Evolutionary conservation across 441 rosid species (phyloP), one percentile per base, ranked within the genome.

Genomic region (Eruca vesicaria): DNA sequence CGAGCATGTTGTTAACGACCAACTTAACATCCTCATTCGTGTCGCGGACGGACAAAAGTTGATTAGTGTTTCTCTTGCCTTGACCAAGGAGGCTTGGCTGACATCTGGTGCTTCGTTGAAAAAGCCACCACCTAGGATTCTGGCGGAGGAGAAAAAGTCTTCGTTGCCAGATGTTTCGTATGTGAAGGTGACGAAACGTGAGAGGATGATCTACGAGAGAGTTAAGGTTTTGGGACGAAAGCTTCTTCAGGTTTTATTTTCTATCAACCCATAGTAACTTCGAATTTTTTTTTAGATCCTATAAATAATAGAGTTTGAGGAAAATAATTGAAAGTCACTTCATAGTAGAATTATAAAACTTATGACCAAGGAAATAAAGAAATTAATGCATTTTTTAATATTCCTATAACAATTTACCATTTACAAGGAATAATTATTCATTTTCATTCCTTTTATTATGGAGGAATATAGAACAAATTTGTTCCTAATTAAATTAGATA

Each of bases 31-130:
- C 18, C 36, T 76, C 0, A 31, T 55, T 5, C 69, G 61, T 19
- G 68, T 83, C 16, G 60, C 68, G 0, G 66, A 83, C 7, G 88
- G 83, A 63, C 82, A 81, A 1, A 84, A 81, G 64, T 72, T 78
- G 26, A 71, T 77, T 50, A 84, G 91, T 3, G 59, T 87, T 20
- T 79, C 91, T 60, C 90, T 89, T 38, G 89, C 84, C 0, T 79
- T 87, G 45, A 84, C 85, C 20, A 75, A 59, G 20, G 69, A 79
- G 2, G 87, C 86, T 65, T 56, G 69, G 76, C 41, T 61, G 48
- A 29, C 38, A 10, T 41, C 38, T 38, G 55, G 36, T 15, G 35
- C 36, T 12, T 20, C 66, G 9, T 4, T 0, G 53, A 72, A 3
- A 62, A 72, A 72, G 55, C 76, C 76, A 16, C 55, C 35, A n/a